phyloP scores from a whole-genome alignment of 2,329 filamentous ascomycete species.

The Fusarium sp. region DNA sequence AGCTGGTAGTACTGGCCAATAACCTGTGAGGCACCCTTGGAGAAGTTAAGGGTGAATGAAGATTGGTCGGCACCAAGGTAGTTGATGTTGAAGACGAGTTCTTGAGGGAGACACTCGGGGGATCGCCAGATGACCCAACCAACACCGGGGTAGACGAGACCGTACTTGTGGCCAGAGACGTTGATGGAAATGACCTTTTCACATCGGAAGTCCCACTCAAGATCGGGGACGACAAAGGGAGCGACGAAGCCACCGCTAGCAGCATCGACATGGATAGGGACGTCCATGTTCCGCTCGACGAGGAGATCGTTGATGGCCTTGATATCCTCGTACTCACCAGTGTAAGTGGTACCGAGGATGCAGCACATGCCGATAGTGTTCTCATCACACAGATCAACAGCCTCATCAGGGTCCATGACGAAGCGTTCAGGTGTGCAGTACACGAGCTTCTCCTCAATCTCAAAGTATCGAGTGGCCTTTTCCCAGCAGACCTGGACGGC shows the following conservation, averaged over 20 bases:
- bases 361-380: constrained; percentile 91
- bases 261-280: constrained; percentile 93
- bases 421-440: constrained; percentile 72
- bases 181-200: constrained; percentile 94
- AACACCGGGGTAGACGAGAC: constrained; percentile 86
- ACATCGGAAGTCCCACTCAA: constrained; percentile 93
- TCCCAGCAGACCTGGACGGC: constrained; percentile 99
- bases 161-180: constrained; percentile 86
- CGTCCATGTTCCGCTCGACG: constrained; percentile 78
- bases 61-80: constrained; percentile 96
- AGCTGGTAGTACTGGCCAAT: constrained; percentile 98
- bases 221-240: constrained; percentile 85
- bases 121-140: constrained; percentile 94
- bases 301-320: constrained; percentile 92
- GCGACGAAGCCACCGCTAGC: constrained; percentile 93
- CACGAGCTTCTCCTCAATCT: constrained; percentile 88
- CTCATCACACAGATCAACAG: constrained; percentile 71
- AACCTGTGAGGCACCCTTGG: constrained; percentile 92
- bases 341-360: constrained; percentile 94
- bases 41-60: constrained; percentile 97
- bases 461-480: constrained; percentile 90
- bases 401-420: constrained; percentile 72
- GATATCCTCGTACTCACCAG: constrained; percentile 94
- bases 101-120: constrained; percentile 85
- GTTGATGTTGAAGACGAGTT: constrained; percentile 99